Evolutionary conservation across 1,284 basidiomycete genomes (phyloP), one percentile per base, ranked within the genome.

Genomic region (Austroboletus niveus): DNA sequence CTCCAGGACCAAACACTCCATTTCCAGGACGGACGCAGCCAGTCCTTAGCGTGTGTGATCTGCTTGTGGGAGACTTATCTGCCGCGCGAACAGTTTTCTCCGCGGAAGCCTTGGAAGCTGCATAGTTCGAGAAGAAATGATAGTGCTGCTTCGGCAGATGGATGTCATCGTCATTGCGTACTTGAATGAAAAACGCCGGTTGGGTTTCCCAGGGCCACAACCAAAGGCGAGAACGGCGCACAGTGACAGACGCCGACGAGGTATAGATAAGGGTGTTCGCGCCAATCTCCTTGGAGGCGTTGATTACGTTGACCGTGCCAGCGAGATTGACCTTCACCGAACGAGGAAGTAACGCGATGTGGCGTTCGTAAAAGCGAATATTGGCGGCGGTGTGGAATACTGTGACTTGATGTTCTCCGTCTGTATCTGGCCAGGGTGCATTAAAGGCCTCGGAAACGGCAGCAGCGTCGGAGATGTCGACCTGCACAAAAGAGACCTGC

Each of bases 21-120:
- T 89, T 89, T 0, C 87, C 86, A 4, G 88, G 87, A 14, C 88
- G 79, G 38, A 90, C 72, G 56, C 79, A 83, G 0, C 87, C 87
- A 8, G 86, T 89, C 44, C 81, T 75, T 32, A 90, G 62, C 9
- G 72, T 61, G 27, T 65, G 53, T 9, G 51, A 63, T 6, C 32
- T 50, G 12, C 61, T 71, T 1, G 76, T 71, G 1, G 64, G 54
- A 7, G 75, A 67, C 30, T 69, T 70, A 54, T 87, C 78, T 0
- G 82, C 80, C 0, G 63, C 69, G n/a, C 81, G 72, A 3, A 88
- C 82, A n/a, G 76, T 60, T 20, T 60, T 56, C 61, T 88, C 86
- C 0, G 75, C 84, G 10, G 69, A 64, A 15, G 68, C 57, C 60
- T 88, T 88, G 38, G 81, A 81, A 11, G 69, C 75, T 1, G 85